Conservation (phyloP, 129 eudicot genomes). For the Pulicaria dysenterica region DNA sequence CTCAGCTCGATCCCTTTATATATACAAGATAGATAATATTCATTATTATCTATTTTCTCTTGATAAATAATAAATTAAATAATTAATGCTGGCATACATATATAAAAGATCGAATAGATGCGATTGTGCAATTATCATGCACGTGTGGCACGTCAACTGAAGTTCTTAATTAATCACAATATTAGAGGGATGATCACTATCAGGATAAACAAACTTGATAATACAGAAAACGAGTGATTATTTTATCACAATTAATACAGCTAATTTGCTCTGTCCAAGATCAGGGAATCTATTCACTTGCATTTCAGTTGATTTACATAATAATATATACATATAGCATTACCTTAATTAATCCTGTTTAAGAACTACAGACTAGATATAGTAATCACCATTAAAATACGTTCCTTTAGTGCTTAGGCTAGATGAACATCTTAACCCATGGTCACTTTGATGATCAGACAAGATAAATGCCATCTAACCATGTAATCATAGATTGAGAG, state of each 20-base stretch:
- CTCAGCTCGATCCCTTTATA: not conserved
- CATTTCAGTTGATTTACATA: not conserved
- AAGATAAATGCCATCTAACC: not conserved
- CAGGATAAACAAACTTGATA: slow-evolving; percentile 13
- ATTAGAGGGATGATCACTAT: not conserved
- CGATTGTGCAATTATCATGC: slow-evolving; percentile 20
- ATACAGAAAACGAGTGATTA: slow-evolving; percentile 21
- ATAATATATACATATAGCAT: not conserved
- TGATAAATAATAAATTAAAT: too few relatives aligned
- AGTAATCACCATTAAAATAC: not conserved
- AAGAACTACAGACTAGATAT: too few relatives aligned
- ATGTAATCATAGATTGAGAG: too few relatives aligned
- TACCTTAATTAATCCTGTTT: not conserved
- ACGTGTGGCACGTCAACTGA: slow-evolving; percentile 21
- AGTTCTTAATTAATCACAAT: not conserved
- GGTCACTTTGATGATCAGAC: not conserved
- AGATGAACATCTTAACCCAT: not conserved
- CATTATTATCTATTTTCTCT: not conserved
- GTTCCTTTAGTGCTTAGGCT: slow-evolving; percentile 8
- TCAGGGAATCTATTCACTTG: not conserved
- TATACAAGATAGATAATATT: too few relatives aligned
- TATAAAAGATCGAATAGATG: not conserved
- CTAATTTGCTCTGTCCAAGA: slow-evolving; percentile 7
- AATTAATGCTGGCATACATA: not conserved
- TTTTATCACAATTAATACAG: slow-evolving; percentile 9